These are phyloP conservation scores for Purpureocillium lavendulum DNA, from an alignment of 2,329 filamentous ascomycete species.

Conservation along the genomic window DNA sequence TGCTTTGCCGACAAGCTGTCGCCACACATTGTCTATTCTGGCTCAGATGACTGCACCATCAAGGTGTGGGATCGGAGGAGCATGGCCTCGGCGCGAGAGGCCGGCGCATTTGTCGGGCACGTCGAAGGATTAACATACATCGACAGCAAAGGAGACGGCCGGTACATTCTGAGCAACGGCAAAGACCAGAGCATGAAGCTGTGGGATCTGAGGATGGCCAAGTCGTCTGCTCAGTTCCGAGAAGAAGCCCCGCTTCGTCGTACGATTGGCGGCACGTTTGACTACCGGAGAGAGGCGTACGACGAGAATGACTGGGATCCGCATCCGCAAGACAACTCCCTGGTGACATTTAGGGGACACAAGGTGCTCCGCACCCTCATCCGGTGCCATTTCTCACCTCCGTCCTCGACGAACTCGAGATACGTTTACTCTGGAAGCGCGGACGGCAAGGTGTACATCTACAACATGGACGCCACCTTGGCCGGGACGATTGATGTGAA, in stretches of 20 bases:
- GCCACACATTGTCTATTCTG: slow-evolving; percentile 91
- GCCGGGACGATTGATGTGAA: slow-evolving; percentile 73
- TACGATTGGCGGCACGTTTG: slow-evolving; percentile 52
- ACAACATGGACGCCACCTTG: slow-evolving; percentile 84
- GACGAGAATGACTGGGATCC: slow-evolving; percentile 50
- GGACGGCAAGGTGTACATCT: slow-evolving; percentile 84
- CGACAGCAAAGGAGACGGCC: slow-evolving; percentile 61
- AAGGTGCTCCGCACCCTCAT: slow-evolving; percentile 84
- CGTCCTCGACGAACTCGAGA: slow-evolving; percentile 73
- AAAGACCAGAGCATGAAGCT: slow-evolving; percentile 98
- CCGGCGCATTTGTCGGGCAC: slow-evolving; percentile 59
- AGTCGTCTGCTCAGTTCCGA: slow-evolving; percentile 58
- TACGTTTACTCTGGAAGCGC: slow-evolving; percentile 92
- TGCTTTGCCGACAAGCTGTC: slow-evolving; percentile 86
- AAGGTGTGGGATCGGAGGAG: slow-evolving; percentile 95
- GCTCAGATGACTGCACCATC: slow-evolving; percentile 86
- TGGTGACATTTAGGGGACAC: slow-evolving; percentile 92
- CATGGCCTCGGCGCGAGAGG: slow-evolving; percentile 73
- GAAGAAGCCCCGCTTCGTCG: slow-evolving; percentile 46
- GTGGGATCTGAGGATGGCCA: slow-evolving; percentile 90
- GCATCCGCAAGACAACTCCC: slow-evolving; percentile 75
- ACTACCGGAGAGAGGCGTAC: slow-evolving; percentile 65
- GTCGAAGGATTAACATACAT: slow-evolving; percentile 60
- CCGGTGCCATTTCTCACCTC: slow-evolving; percentile 88
- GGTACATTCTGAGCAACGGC: slow-evolving; percentile 85